phyloP scores from a whole-genome alignment of 108 stramenopile genomes.

The Fistulifera pelliculosa region DNA sequence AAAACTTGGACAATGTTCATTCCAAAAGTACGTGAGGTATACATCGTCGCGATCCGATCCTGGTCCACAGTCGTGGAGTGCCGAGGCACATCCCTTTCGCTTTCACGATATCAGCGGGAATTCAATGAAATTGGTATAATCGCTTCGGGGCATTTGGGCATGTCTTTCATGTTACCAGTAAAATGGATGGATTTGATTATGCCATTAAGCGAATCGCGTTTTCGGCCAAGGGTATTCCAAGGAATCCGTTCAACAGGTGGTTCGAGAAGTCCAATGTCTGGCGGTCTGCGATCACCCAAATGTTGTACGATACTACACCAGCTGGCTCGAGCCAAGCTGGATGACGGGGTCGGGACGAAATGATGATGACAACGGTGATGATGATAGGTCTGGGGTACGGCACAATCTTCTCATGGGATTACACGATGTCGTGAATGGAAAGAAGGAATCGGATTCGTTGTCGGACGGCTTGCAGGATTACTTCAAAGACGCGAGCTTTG shows the following conservation, averaged over 20 bases:
- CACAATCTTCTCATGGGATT: constrained; percentile 2
- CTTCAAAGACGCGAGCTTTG: not conserved
- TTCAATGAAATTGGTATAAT: constrained; percentile 61
- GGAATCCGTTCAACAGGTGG: constrained; percentile 53
- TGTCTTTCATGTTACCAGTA: constrained; percentile 77
- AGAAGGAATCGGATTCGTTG: not conserved
- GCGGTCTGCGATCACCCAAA: constrained; percentile 84
- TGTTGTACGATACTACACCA: constrained; percentile 87
- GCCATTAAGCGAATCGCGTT: constrained; percentile 78
- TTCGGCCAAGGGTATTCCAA: constrained; percentile 65
- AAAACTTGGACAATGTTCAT: constrained; percentile 16
- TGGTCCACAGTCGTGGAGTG: constrained; percentile 40
- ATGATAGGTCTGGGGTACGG: not conserved
- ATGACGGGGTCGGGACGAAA: constrained; percentile 48
- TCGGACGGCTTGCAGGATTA: not conserved
- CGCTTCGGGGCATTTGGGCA: constrained; percentile 83
- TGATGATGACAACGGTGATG: not conserved
- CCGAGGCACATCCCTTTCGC: constrained; percentile 70
- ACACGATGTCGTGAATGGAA: not conserved
- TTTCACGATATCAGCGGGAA: constrained; percentile 79
- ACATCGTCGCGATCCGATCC: constrained; percentile 2
- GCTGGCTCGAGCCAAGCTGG: constrained; percentile 89
- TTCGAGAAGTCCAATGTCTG: constrained; percentile 83
- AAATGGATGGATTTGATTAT: constrained; percentile 73
- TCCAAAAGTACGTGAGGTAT: not conserved